Evolutionary conservation across 2,329 filamentous ascomycete genomes (phyloP).

Genomic region (Penicillium corylophilum): DNA sequence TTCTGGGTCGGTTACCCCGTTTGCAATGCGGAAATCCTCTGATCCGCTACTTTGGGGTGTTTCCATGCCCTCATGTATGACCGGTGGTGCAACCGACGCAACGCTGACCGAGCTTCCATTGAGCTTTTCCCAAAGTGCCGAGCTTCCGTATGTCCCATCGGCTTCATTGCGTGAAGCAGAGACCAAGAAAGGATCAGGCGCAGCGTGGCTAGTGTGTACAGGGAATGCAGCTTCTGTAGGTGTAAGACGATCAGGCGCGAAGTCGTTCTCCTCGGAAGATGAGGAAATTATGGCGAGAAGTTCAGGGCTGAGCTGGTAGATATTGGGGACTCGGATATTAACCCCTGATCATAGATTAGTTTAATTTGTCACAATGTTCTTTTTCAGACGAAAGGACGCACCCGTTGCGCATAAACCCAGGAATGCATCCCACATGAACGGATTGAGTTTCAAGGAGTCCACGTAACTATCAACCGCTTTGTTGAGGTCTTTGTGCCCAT

Average conservation of each 20-base stretch:
- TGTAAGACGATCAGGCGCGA: slow-evolving; percentile 32
- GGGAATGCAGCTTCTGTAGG: slow-evolving; percentile 37
- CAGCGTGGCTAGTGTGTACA: slow-evolving; percentile 36
- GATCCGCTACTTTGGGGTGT: slow-evolving; percentile 56
- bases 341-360: slow-evolving; percentile 67
- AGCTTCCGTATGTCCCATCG: slow-evolving; percentile 38
- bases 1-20: slow-evolving; percentile 30
- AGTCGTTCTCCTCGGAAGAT: slow-evolving; percentile 30
- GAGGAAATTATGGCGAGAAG: slow-evolving; percentile 53
- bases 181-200: slow-evolving; percentile 45
- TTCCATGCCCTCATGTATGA: slow-evolving; percentile 59
- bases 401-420: slow-evolving; percentile 79
- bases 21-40: slow-evolving; percentile 39
- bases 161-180: slow-evolving; percentile 35
- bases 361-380: slow-evolving; percentile 1
- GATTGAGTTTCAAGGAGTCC: slow-evolving; percentile 82
- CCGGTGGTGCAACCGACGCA: slow-evolving; percentile 31
- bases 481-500: slow-evolving; percentile 73
- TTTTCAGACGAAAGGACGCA: slow-evolving; percentile 25
- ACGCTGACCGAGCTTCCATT: slow-evolving; percentile 48
- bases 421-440: slow-evolving; percentile 98
- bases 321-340: slow-evolving; percentile 75
- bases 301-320: slow-evolving; percentile 74
- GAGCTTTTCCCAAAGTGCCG: slow-evolving; percentile 50
- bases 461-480: slow-evolving; percentile 86